Evolutionary conservation across 1,139 yeast species (phyloP).

Genomic region (Hyphopichia burtonii): DNA sequence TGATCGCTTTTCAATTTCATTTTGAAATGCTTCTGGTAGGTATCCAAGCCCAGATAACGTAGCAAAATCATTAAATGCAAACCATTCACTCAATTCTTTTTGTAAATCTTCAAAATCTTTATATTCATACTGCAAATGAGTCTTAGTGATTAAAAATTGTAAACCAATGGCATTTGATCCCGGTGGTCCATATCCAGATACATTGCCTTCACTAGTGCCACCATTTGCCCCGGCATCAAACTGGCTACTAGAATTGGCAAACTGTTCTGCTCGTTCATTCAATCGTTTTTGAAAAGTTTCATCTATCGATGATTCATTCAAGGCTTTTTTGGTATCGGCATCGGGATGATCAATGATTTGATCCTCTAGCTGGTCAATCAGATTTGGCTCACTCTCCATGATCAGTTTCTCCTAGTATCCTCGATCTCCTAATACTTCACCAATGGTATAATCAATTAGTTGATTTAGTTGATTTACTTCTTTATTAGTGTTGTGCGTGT

Average conservation of each 20-base stretch:
- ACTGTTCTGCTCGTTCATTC: conserved; percentile 46
- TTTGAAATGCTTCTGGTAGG: conserved; percentile 6
- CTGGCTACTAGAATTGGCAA: conserved; percentile 14
- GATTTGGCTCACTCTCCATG: conserved; percentile 38
- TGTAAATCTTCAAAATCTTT: conserved; percentile 39
- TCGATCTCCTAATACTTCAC: not conserved
- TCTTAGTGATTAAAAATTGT: conserved; percentile 34
- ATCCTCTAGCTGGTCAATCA: conserved; percentile 47
- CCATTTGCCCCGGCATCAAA: not conserved
- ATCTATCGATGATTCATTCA: conserved; percentile 33
- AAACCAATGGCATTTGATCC: conserved; percentile 1
- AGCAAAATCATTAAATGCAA: conserved; percentile 49
- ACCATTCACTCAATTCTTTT: conserved; percentile 65
- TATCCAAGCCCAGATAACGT: conserved; percentile 21
- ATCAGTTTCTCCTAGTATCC: not conserved
- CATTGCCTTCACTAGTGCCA: conserved; percentile 4
- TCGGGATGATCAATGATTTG: conserved; percentile 49
- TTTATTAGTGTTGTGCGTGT: not conserved
- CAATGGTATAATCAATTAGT: not conserved
- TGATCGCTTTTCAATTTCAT: not conserved
- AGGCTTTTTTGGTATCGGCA: conserved; percentile 32
- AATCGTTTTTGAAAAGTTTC: conserved; percentile 46
- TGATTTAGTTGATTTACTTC: not conserved
- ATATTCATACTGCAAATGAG: conserved; percentile 47
- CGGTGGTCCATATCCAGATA: not conserved